Evolutionary conservation across 2,329 filamentous ascomycete species (phyloP).

Genomic region (Cladophialophora bantiana): DNA sequence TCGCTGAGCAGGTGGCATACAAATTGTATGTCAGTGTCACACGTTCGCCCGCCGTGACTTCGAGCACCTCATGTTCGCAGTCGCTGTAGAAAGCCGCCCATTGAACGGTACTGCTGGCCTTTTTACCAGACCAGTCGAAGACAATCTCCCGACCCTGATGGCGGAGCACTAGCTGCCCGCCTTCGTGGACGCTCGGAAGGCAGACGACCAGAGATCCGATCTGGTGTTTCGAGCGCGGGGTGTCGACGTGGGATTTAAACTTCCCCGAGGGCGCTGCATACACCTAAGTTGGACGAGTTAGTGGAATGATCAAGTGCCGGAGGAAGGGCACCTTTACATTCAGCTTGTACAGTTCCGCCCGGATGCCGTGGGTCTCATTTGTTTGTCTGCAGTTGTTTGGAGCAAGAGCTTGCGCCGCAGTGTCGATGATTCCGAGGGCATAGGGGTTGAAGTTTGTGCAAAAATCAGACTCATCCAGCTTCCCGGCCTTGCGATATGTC

Average conservation of each 20-base stretch:
- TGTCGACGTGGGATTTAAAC: constrained; percentile 19
- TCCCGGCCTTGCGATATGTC: constrained; percentile 15
- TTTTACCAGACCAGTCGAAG: constrained; percentile 19
- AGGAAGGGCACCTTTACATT: constrained; percentile 4
- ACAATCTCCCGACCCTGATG: constrained; percentile 8
- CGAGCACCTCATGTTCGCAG: constrained; percentile 14
- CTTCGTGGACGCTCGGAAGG: constrained; percentile 16
- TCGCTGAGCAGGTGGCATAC: constrained; percentile 12
- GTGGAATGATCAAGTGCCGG: not conserved
- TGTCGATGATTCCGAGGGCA: constrained; percentile 3
- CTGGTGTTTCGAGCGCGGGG: constrained; percentile 17
- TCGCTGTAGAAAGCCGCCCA: constrained; percentile 17
- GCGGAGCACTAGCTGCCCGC: constrained; percentile 16
- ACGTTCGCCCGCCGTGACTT: constrained; percentile 11
- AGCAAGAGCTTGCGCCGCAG: constrained; percentile 10
- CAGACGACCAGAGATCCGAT: constrained; percentile 16
- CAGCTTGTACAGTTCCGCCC: constrained; percentile 17
- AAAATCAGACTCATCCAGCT: constrained; percentile 12
- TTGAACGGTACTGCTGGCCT: not conserved
- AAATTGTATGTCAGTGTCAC: constrained; percentile 14
- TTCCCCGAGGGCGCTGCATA: constrained; percentile 13
- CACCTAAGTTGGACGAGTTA: constrained; percentile 2
- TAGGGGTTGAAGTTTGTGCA: constrained; percentile 15
- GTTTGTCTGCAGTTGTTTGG: constrained; percentile 8
- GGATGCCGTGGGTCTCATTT: constrained; percentile 4